phyloP scores from a whole-genome alignment of 139 green algal genomes.

The Coelastrella sp. region DNA sequence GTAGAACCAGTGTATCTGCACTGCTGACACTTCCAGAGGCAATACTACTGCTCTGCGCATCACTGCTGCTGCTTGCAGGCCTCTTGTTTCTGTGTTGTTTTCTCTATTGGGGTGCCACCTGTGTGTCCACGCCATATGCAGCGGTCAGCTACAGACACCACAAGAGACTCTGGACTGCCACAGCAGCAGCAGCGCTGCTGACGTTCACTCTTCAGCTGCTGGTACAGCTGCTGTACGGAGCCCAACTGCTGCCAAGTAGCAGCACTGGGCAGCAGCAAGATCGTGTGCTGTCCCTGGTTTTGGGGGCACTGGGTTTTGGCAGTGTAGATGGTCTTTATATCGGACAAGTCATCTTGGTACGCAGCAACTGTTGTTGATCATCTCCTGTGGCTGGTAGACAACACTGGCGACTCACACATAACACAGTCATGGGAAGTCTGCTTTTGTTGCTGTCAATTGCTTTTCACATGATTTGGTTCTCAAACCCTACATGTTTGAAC shows the following conservation, averaged over 20 bases:
- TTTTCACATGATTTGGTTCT: not conserved
- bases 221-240: constrained; percentile 31
- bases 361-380: not conserved
- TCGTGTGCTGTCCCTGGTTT: not conserved
- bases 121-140: constrained; percentile 31
- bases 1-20: not conserved
- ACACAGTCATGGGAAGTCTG: not conserved
- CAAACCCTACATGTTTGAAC: not conserved
- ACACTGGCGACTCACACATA: not conserved
- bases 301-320: constrained; percentile 2
- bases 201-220: constrained; percentile 12
- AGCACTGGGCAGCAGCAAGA: constrained; percentile 23
- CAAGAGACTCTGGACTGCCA: constrained; percentile 15
- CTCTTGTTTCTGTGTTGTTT: constrained; percentile 1
- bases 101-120: constrained; percentile 29
- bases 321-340: not conserved
- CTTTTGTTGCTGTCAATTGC: not conserved
- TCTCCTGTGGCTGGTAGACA: not conserved
- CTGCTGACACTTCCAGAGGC: not conserved
- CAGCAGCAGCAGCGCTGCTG: not conserved
- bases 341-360: not conserved
- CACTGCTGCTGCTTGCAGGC: not conserved
- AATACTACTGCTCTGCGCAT: not conserved
- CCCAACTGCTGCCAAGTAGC: constrained; percentile 13
- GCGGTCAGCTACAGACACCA: not conserved